Conservation (phyloP, 1,284 basidiomycete genomes). For the Cryptococcus jaspeensis region DNA sequence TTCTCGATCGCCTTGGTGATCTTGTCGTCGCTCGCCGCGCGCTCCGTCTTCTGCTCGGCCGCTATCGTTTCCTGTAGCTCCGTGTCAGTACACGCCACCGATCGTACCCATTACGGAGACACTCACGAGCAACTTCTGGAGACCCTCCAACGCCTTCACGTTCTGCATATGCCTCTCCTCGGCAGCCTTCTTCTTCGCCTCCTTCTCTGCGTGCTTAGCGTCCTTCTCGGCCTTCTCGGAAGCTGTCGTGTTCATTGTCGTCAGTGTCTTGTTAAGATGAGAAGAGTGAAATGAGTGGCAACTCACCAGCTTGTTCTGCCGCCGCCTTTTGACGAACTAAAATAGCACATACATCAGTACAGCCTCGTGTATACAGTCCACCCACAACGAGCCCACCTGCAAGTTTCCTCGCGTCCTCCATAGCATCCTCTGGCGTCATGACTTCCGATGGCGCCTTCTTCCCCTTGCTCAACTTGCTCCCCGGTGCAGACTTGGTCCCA, state of each 20-base stretch:
- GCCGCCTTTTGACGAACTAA: constrained; percentile 45
- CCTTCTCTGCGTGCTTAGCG: constrained; percentile 23
- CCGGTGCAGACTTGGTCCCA: constrained; percentile 1
- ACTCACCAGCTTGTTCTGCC: constrained; percentile 40
- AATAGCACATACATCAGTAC: not conserved
- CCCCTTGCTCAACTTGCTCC: constrained; percentile 27
- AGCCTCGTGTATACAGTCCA: not conserved
- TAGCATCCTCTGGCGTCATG: constrained; percentile 19
- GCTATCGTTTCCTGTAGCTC: constrained; percentile 34
- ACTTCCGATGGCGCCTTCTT: constrained; percentile 10
- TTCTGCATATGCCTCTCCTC: constrained; percentile 42
- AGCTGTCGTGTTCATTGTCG: constrained; percentile 11
- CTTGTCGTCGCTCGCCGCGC: constrained; percentile 39
- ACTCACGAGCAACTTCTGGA: constrained; percentile 38
- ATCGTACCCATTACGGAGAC: not conserved
- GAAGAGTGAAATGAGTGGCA: not conserved
- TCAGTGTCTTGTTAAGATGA: not conserved
- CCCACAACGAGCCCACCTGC: constrained; percentile 28
- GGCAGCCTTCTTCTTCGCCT: constrained; percentile 35
- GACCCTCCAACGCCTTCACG: constrained; percentile 36
- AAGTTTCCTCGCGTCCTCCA: constrained; percentile 39
- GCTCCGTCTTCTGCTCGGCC: constrained; percentile 34
- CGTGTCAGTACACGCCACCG: not conserved
- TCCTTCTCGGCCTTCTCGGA: constrained; percentile 37
- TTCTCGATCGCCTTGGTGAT: constrained; percentile 45